phyloP scores from a whole-genome alignment of 306 rosid species.

The Citrullus colocynthis region DNA sequence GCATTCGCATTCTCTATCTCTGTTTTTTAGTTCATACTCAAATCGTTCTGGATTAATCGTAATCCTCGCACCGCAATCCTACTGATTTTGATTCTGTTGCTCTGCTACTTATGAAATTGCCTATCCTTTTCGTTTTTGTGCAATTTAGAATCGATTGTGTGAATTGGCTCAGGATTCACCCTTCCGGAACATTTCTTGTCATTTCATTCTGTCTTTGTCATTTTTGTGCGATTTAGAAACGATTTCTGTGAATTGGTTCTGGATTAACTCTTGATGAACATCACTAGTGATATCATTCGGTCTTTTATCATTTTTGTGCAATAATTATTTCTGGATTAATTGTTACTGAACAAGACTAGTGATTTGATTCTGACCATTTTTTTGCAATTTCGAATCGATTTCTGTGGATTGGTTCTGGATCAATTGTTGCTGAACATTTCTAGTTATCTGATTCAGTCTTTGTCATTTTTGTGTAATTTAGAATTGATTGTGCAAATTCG shows the following conservation, averaged over 20 bases:
- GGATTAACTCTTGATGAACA: not conserved
- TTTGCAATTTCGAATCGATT: not conserved
- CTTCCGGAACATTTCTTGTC: not conserved
- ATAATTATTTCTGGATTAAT: not conserved
- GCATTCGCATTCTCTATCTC: not conserved
- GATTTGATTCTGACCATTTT: not conserved
- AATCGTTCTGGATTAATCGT: not conserved
- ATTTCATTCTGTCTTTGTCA: not conserved
- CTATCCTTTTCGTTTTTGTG: not conserved
- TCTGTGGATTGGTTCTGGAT: not conserved
- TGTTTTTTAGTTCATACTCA: not conserved
- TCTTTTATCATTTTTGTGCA: not conserved
- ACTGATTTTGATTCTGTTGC: not conserved
- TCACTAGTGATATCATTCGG: not conserved
- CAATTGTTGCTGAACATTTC: not conserved
- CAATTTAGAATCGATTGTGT: not conserved
- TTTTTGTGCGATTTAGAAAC: not conserved
- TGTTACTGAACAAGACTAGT: not conserved
- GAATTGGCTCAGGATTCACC: not conserved
- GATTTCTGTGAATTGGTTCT: not conserved
- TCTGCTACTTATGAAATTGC: constrained; percentile 7
- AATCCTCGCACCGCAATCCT: too few relatives aligned
- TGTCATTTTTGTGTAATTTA: not conserved
- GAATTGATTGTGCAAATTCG: not conserved
- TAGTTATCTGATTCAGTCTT: not conserved